Base-by-base conservation (phyloP, 192 early-diverging fungal species). In the Mortierella alpina region DNA sequence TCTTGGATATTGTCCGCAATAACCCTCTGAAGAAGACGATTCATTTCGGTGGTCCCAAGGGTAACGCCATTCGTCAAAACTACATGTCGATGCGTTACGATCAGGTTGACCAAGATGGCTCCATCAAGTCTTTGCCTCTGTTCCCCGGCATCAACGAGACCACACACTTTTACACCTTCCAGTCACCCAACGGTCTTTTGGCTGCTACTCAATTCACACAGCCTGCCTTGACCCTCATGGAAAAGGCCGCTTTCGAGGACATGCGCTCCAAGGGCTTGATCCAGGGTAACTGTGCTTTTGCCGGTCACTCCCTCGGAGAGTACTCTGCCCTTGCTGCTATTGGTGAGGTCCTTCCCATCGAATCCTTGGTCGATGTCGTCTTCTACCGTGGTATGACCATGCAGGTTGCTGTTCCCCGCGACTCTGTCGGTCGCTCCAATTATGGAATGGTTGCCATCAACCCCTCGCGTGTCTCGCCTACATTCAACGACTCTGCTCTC, bases 351-450 rank as follows among this genome's bases (percentile, higher is more conserved):
- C 80, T 98, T 40, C 89, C 93, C 17, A 88, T 96, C 62, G 94
- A 97, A 76, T 88, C 91, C 22, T 79, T 96, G 11, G 90, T 96
- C 50, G 96, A 97, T 70, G 92, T 98, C 22, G 94, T 95, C 22
- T 97, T 98, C 85, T 95, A 96, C 88, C 93, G 97, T 79, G 97
- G 97, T 73, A 95, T 96, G 94, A 96, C 96, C n/a, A 97, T 98
- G 97, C 97, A 97, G 88, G 86, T 92, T 49, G 93, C 95, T 18
- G 97, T 98, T 2, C 88, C 86, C 61, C 92, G 96, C 62, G 96
- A 97, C 63, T 75, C 81, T 1, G 42, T 85, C 22, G 89, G 93
- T 48, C 89, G 92, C n/a, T 97, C 97, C 56, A 88, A 94, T 70
- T 98, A 95, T 85, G 95, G 93, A 85, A 97, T 98, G 95, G 91